Evolutionary conservation across 495 filamentous ascomycete genomes (phyloP).

Genomic region (Aspergillus haitiensis): DNA sequence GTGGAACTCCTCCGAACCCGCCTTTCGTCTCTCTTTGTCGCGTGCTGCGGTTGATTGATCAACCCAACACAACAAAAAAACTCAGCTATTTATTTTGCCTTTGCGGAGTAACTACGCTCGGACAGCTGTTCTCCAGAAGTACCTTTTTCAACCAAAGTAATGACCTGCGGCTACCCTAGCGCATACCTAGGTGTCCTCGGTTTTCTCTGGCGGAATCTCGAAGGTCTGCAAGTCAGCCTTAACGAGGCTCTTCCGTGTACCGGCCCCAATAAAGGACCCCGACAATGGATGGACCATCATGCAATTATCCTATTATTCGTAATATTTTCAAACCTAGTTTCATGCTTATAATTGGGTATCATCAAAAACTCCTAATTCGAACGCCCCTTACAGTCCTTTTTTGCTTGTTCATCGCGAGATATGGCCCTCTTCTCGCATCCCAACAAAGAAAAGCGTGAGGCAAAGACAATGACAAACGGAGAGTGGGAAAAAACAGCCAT

Average conservation of each 20-base stretch:
- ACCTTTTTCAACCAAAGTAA: not conserved
- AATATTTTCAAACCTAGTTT: not conserved
- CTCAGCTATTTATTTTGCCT: not conserved
- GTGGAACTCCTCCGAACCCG: constrained; percentile 43
- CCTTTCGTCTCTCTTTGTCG: constrained; percentile 23
- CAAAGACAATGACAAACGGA: not conserved
- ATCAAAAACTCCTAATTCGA: too few relatives aligned
- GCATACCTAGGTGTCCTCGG: not conserved
- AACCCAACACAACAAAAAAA: constrained; percentile 11
- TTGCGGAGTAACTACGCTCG: not conserved
- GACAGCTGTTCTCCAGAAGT: not conserved
- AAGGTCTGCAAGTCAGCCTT: not conserved
- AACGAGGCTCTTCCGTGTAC: not conserved
- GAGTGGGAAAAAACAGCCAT: not conserved
- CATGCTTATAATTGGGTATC: too few relatives aligned
- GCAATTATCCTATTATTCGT: not conserved
- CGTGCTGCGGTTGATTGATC: constrained; percentile 21
- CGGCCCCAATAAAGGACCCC: not conserved
- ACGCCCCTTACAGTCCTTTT: too few relatives aligned
- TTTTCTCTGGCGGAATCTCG: not conserved
- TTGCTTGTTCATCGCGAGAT: too few relatives aligned
- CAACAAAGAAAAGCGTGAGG: too few relatives aligned
- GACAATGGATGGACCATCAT: not conserved
- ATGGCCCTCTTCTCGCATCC: too few relatives aligned
- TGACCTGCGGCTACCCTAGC: not conserved